A percentile compares a stretch with the other conserved stretches of the same genome.
Evolutionary conservation across 306 rosid species (phyloP).

Genomic region (Sesbania bispinosa): DNA sequence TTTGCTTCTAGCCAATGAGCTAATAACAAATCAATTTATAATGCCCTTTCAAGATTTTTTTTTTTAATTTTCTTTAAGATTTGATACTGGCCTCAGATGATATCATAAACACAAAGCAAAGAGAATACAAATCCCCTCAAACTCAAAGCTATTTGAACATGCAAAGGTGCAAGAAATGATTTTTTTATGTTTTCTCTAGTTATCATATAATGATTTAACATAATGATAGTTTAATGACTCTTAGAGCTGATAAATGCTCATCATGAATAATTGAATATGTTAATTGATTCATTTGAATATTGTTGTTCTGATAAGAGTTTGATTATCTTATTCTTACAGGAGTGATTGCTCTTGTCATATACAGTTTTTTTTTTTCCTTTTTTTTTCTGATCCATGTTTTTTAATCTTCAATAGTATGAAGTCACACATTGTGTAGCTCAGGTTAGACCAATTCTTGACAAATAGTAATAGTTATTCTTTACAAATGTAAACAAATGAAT

Average conservation of each 20-base stretch:
- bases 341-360: not conserved
- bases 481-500: too few relatives aligned
- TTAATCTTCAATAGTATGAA: too few relatives aligned
- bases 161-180: not conserved
- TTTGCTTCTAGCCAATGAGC: not conserved
- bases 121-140: not conserved
- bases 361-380: not conserved
- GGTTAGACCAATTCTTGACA: too few relatives aligned
- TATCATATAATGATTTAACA: not conserved
- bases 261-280: not conserved
- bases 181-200: not conserved
- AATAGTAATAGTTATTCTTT: too few relatives aligned
- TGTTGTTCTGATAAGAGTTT: not conserved
- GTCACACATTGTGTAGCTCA: too few relatives aligned
- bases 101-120: not conserved
- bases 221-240: not conserved
- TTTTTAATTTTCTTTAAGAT: not conserved
- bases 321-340: not conserved
- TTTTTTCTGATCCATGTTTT: too few relatives aligned
- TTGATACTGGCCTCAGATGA: not conserved
- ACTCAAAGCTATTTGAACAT: not conserved
- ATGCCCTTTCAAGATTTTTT: not conserved
- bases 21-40: not conserved
- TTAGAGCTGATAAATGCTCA: too few relatives aligned
- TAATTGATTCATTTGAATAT: constrained; percentile 2